Conservation (phyloP, 73 alveolate genomes). For the Tetrahymena borealis region DNA sequence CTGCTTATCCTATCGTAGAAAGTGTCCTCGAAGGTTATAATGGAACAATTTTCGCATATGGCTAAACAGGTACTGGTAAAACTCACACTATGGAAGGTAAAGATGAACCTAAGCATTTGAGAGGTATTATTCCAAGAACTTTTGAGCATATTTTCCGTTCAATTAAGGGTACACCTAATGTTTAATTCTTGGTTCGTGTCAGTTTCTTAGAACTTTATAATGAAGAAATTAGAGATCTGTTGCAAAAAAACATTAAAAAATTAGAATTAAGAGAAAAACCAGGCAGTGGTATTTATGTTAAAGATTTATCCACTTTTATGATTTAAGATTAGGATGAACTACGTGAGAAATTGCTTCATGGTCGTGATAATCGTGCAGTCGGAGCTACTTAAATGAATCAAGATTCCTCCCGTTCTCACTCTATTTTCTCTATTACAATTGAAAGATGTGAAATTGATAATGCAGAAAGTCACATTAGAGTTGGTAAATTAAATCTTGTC, state of each 20-base stretch:
- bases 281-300: slow-evolving; percentile 82
- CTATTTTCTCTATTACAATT: slow-evolving; percentile 76
- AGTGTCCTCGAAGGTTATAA: slow-evolving; percentile 92
- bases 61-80: slow-evolving; percentile 98
- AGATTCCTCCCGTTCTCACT: slow-evolving; percentile 79
- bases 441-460: slow-evolving; percentile 73
- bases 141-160: slow-evolving; percentile 89
- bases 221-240: slow-evolving; percentile 86
- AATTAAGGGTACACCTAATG: slow-evolving; percentile 68
- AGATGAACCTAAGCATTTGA: slow-evolving; percentile 69
- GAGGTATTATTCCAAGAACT: slow-evolving; percentile 96
- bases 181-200: slow-evolving; percentile 78
- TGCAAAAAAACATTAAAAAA: slow-evolving; percentile 64
- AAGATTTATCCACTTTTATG: slow-evolving; percentile 78
- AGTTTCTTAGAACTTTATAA: slow-evolving; percentile 86
- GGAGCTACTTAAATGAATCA: slow-evolving; percentile 90
- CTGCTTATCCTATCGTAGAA: slow-evolving; percentile 88
- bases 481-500: slow-evolving; percentile 90
- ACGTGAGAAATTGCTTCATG: slow-evolving; percentile 81
- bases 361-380: slow-evolving; percentile 86
- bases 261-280: slow-evolving; percentile 83
- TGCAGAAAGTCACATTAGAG: slow-evolving; percentile 79
- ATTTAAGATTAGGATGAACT: slow-evolving; percentile 75
- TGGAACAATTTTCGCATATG: slow-evolving; percentile 98
- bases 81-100: slow-evolving; percentile 97